Evolutionary conservation across 2,329 filamentous ascomycete species (phyloP), one percentile per base, ranked within the genome.

Genomic region (Penicillium fuscoglaucum): DNA sequence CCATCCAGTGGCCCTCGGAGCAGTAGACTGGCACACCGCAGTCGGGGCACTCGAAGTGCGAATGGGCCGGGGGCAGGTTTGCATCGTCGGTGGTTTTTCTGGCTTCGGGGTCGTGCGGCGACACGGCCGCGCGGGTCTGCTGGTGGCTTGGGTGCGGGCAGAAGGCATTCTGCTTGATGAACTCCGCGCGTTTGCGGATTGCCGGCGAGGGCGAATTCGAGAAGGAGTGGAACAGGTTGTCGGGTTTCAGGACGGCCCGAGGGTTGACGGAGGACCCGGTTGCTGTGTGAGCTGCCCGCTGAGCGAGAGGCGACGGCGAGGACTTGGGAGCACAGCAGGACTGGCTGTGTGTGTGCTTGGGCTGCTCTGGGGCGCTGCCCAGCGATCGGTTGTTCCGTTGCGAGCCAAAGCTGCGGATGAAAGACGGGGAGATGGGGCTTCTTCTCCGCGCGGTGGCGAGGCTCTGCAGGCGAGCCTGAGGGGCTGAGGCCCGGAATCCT

Each of bases 21-120:
- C 95, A 99, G 73, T 95, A 96, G 7, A 96, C 87, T 0, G 96
- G 93, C 43, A 98, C 85, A 15, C 95, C 95, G 68, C 95, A 99
- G 74, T 99, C 93, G 0, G 95, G 93, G 69, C 95, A 99, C 75
- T 98, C 95, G 71, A 96, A 97, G 66, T 90, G 83, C 52, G 97
- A 91, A 75, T 96, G 91, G 17, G 88, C 87, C 0, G 93, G 89
- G 10, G 91, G 83, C 61, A 86, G 76, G 40, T 76, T 83, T 21
- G 67, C 50, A 21, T 58, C 55, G 40, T 66, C 51, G 19, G 77
- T 71, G 19, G 78, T 75, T 70, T 88, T 86, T 61, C 81, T 79
- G 35, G 82, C 82, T 72, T 90, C 87, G 12, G 84, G 80, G 65
- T 89, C 87, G 59, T 86, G 79, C 1, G 86, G 83, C 35, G 87